Conservation (phyloP, 176 grass and related monocot genomes). For the Panicum miliaceum region DNA sequence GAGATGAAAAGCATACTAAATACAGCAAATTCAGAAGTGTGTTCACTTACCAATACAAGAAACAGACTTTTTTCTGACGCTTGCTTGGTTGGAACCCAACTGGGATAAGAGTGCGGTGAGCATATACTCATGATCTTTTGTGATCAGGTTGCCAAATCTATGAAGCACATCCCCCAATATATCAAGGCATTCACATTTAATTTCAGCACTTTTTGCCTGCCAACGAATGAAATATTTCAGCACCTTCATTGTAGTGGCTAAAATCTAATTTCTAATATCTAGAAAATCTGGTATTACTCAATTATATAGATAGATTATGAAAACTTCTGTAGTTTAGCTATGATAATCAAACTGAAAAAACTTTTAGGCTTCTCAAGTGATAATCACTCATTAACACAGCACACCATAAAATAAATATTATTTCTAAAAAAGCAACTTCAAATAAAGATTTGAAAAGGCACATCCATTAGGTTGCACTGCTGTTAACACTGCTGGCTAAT, state of each 20-base stretch:
- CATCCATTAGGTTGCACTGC: background rate
- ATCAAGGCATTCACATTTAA: constrained; percentile 95
- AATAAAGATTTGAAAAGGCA: background rate
- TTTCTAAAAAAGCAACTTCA: background rate
- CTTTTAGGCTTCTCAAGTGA: background rate
- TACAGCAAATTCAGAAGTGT: background rate
- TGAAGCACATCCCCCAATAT: constrained; percentile 92
- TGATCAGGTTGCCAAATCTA: constrained; percentile 83
- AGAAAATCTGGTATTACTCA: constrained; percentile 2
- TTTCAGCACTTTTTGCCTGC: constrained; percentile 90
- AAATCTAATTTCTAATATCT: background rate
- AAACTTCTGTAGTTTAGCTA: background rate
- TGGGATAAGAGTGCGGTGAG: constrained; percentile 76
- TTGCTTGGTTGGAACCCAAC: constrained; percentile 87
- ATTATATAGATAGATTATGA: background rate
- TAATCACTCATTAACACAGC: background rate
- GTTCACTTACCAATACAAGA: constrained; percentile 77
- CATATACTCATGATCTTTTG: constrained; percentile 86
- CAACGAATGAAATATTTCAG: constrained; percentile 46
- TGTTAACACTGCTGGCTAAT: background rate
- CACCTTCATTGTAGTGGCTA: background rate
- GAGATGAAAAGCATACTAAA: background rate
- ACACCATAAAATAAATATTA: background rate
- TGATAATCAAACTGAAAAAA: background rate
- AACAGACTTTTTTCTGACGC: constrained; percentile 90